Evolutionary conservation across 2,329 filamentous ascomycete genomes (phyloP).

Genomic region (Calonectria montana): DNA sequence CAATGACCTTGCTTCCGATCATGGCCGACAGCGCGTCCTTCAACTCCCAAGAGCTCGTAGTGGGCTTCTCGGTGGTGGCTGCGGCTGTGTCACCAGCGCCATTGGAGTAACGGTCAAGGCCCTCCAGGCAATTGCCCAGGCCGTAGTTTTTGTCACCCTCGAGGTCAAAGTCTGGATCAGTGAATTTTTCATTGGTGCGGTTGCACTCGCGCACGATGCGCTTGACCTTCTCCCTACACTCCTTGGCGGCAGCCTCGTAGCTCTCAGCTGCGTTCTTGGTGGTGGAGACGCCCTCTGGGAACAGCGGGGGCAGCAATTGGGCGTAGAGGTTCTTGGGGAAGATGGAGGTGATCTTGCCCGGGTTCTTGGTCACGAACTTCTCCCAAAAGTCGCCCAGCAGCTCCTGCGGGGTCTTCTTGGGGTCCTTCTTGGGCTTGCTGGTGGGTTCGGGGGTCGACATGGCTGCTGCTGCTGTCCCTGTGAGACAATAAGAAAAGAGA

Average conservation of each 20-base stretch:
- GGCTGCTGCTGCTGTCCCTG: background rate
- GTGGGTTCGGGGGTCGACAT: background rate
- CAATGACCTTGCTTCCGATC: conserved; percentile 22
- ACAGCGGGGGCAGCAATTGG: conserved; percentile 33
- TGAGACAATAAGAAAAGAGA: background rate
- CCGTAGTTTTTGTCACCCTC: conserved; percentile 51
- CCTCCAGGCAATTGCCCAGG: conserved; percentile 52
- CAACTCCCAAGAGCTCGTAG: conserved; percentile 11
- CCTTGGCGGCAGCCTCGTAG: conserved; percentile 46
- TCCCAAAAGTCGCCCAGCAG: conserved; percentile 55
- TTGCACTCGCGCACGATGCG: conserved; percentile 56
- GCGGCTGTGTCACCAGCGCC: conserved; percentile 20
- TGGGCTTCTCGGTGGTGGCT: background rate
- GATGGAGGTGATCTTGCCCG: conserved; percentile 57
- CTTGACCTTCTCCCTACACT: conserved; percentile 46
- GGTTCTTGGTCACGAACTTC: conserved; percentile 53
- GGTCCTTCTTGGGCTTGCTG: background rate
- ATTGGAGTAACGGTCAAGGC: conserved; percentile 38
- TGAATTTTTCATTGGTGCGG: conserved; percentile 59
- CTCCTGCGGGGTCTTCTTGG: conserved; percentile 49
- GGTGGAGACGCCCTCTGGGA: conserved; percentile 32
- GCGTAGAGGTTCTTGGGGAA: conserved; percentile 56
- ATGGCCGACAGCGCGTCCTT: conserved; percentile 27
- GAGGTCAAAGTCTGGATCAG: conserved; percentile 57
- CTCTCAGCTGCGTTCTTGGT: conserved; percentile 53